Evolutionary conservation across 2,329 filamentous ascomycete species (phyloP).

Genomic region (Lachnellula hyalina): DNA sequence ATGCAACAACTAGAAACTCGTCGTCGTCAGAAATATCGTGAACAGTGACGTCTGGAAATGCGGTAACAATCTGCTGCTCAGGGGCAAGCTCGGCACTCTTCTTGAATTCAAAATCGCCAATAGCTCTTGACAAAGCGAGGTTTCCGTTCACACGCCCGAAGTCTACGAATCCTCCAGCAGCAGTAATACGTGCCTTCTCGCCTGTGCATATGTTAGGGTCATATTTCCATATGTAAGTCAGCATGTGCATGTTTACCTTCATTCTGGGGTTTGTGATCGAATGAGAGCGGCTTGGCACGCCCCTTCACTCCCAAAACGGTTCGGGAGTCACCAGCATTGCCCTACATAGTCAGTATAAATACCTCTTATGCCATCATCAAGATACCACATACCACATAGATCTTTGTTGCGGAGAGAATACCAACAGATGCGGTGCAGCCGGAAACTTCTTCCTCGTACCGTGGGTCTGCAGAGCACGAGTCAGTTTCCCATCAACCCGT

Average conservation of each 20-base stretch:
- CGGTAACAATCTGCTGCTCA: slow-evolving; percentile 98
- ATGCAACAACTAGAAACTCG: slow-evolving; percentile 90
- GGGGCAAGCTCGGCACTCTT: slow-evolving; percentile 94
- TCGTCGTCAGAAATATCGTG: slow-evolving; percentile 91
- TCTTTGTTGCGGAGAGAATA: slow-evolving; percentile 83
- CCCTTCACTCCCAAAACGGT: slow-evolving; percentile 95
- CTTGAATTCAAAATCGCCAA: slow-evolving; percentile 99
- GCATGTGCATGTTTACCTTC: slow-evolving; percentile 57
- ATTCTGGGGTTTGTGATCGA: slow-evolving; percentile 98
- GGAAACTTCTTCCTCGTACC: slow-evolving; percentile 96
- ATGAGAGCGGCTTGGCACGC: slow-evolving; percentile 94
- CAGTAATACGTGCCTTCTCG: slow-evolving; percentile 93
- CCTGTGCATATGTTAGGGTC: slow-evolving; percentile 44
- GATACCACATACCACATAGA: slow-evolving; percentile 75
- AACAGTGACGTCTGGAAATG: slow-evolving; percentile 87
- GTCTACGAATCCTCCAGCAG: slow-evolving; percentile 95
- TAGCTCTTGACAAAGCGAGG: slow-evolving; percentile 89
- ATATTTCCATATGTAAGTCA: not conserved
- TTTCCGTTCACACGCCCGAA: slow-evolving; percentile 99
- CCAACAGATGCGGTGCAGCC: slow-evolving; percentile 94
- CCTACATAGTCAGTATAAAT: slow-evolving; percentile 49
- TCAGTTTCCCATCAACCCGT: slow-evolving; percentile 18
- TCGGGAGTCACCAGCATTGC: slow-evolving; percentile 94
- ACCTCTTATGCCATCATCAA: not conserved
- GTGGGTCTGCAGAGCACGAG: slow-evolving; percentile 64